Evolutionary conservation across 495 filamentous ascomycete genomes (phyloP), one percentile per base, ranked within the genome.

Genomic region (Lasiosphaeria hispida): DNA sequence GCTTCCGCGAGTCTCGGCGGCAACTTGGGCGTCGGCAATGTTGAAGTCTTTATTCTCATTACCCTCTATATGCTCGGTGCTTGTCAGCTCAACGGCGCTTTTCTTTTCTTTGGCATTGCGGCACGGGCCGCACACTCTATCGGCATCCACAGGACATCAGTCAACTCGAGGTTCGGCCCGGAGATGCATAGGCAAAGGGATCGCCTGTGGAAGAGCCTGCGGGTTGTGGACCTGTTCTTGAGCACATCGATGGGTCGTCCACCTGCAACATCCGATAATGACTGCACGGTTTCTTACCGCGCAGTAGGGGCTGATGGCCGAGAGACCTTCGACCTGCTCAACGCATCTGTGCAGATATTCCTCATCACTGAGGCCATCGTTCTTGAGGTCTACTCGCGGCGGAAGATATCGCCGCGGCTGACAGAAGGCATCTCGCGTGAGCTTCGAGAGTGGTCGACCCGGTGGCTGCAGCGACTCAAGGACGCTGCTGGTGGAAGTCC

Each of bases 1-100:
- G 82, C 83, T 1, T 78, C 85, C 39, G 76, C 77, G 0, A 77
- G 70, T 4, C 80, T 86, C 17, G 79, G 76, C 38, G 80, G 81
- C 35, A 80, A 83, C 34, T 72, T 84, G 0, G 80, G 81, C 23
- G 73, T 82, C 14, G 77, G 75, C 58, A 84, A 79, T 3, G 81
- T 86, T 6, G 82, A 85, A 65, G 78, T 72, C 8, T 84, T 85
- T 61, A 73, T 84, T 1, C 69, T 86, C 45, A 76, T 84, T 17
- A 83, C 82, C 9, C 69, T 85, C 53, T 85, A 83, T 65, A 84
- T 85, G 77, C 78, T 85, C 10, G 74, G 80, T 23, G 78, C 80
- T 2, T 84, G 82, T 61, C 80, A 84, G 58, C 81, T 82, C 43
- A 86, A 85, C 61, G 81, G 80, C 4, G 80, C 83, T 5, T 86